Evolutionary conservation across 345 rosid genomes (phyloP), one percentile per base, ranked within the genome.

Genomic region (Firmiana major): DNA sequence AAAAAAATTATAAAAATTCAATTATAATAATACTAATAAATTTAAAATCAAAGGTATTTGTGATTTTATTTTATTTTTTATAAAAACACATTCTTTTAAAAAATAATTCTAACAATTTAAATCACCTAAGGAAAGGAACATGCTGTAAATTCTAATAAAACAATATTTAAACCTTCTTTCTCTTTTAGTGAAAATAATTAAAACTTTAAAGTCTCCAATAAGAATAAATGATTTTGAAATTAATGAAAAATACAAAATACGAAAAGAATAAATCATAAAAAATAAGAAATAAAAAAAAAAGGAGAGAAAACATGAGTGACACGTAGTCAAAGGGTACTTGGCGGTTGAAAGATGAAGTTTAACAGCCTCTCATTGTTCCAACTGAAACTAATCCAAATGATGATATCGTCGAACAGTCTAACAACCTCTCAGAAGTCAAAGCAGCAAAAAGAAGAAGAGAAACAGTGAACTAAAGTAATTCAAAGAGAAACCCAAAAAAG

Each of bases 271-370:
- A 55, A 21, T 2, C 1, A 63, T 38, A 38, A n/a, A 67, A 10
- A 5, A 31, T 1, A 31, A 31, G 3, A 31, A 31, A 31, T 31
- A 31, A 31, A 3, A 11, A 12, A 12, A 5, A 71, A 51, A 16
- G 15, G 9, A 71, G 62, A 51, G 75, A 71, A 31, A 31, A 31
- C 17, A 51, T 8, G 42, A 51, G 43, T 5, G 60, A 49, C 74
- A 71, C 45, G 75, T 71, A 19, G 45, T 51, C 59, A 2, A 31
- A 51, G 55, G 60, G 10, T 1, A 51, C 10, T 31, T 51, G 75
- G 62, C 62, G 75, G 60, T 71, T 51, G 75, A 71, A 71, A n/a
- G 31, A 53, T 34, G 46, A 53, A 34, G 75, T 60, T n/a, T 17
- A 3, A 36, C 75, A 53, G 48, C 75, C 75, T 53, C 63, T 71